These are phyloP conservation scores for Xylaria hypoxylon DNA, from an alignment of 2,329 filamentous ascomycete genomes.

Conservation along the genomic window DNA sequence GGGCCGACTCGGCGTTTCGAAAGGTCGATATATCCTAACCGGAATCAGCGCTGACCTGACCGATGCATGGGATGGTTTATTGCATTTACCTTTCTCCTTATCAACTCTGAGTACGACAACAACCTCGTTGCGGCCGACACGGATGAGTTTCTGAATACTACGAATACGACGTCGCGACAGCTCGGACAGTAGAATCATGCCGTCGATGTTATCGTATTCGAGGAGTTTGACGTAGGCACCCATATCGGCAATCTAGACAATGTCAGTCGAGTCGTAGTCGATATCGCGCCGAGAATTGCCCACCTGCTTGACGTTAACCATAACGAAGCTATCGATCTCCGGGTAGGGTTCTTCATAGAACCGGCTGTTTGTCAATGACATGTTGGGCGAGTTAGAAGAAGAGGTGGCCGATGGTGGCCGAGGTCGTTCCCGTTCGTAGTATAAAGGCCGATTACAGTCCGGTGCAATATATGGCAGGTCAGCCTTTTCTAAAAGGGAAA, in stretches of 20 bases:
- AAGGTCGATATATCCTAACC: constrained; percentile 92
- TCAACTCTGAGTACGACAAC: constrained; percentile 98
- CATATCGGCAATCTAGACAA: constrained; percentile 92
- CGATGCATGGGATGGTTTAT: constrained; percentile 27
- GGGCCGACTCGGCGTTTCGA: constrained; percentile 98
- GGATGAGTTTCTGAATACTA: constrained; percentile 98
- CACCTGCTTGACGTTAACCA: constrained; percentile 99
- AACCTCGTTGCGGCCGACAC: constrained; percentile 97
- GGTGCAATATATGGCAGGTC: constrained; percentile 7
- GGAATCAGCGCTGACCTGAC: constrained; percentile 41
- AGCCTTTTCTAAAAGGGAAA: constrained; percentile 3
- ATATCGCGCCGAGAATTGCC: constrained; percentile 30
- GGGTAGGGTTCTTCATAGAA: constrained; percentile 98
- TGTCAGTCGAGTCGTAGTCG: constrained; percentile 26
- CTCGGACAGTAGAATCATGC: constrained; percentile 99
- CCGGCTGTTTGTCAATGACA: constrained; percentile 96
- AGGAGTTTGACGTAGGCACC: constrained; percentile 99
- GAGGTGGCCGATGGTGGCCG: constrained; percentile 42
- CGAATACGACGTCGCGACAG: constrained; percentile 97
- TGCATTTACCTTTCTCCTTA: constrained; percentile 88
- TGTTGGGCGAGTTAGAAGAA: constrained; percentile 65
- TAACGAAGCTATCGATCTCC: constrained; percentile 99
- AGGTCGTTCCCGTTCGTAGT: constrained; percentile 31
- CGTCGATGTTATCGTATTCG: constrained; percentile 99
- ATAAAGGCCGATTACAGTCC: constrained; percentile 2